These are phyloP conservation scores for Trichoderma atroviride DNA, from an alignment of 2,329 filamentous ascomycete species.

Conservation along the genomic window DNA sequence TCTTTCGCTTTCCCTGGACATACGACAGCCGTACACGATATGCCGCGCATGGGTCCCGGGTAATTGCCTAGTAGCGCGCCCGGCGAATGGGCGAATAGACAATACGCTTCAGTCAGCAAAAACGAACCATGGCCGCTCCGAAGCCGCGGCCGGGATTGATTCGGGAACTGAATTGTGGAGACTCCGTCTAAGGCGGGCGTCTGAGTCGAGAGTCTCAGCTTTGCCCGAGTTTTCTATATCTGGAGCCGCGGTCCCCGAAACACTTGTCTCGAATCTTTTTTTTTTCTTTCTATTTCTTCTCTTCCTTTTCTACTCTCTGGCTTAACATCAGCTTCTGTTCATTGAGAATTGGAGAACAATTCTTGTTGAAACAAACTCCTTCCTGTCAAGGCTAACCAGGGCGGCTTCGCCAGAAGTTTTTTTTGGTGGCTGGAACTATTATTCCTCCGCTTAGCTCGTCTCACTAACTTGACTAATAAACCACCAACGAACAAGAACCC, in stretches of 20 bases:
- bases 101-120: not conserved
- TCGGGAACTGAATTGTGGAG: not conserved
- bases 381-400: not conserved
- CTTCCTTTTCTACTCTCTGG: not conserved
- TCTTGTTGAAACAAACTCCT: not conserved
- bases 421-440: conserved; percentile 2
- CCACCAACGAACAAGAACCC: not conserved
- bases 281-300: too few relatives aligned
- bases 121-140: not conserved
- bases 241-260: not conserved
- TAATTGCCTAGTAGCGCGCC: not conserved
- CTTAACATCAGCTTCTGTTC: not conserved
- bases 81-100: not conserved
- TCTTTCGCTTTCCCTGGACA: not conserved
- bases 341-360: not conserved
- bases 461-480: conserved; percentile 10
- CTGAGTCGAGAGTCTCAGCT: not conserved
- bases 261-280: conserved; percentile 1
- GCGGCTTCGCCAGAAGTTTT: not conserved
- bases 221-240: not conserved
- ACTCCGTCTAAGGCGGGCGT: not conserved
- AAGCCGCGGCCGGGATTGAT: not conserved
- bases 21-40: too few relatives aligned
- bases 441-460: conserved; percentile 9
- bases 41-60: not conserved